Conservation (phyloP, 2,329 filamentous ascomycete species). For the Pseudocercospora fijiensis region DNA sequence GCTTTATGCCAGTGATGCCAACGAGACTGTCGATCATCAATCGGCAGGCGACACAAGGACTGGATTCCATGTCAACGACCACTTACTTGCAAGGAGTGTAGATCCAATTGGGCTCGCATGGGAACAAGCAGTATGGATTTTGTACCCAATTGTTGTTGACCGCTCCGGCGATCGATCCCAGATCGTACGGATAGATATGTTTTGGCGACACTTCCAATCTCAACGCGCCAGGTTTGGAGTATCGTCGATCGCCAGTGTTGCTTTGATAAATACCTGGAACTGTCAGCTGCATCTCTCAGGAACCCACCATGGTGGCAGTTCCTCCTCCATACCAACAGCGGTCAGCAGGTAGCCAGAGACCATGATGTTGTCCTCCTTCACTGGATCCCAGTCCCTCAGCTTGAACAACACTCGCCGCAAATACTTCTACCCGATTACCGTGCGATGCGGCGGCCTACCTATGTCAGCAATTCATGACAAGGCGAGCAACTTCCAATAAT, state of each 20-base stretch:
- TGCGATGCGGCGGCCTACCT: neutral
- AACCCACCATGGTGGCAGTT: neutral
- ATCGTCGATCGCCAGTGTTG: neutral
- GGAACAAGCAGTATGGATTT: neutral
- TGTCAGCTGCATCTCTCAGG: neutral
- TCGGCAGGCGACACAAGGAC: neutral
- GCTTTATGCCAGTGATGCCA: neutral
- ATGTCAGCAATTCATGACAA: neutral
- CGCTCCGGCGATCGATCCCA: neutral
- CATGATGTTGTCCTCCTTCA: neutral
- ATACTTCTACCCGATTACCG: neutral
- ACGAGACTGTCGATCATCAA: neutral
- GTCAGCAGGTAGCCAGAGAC: neutral
- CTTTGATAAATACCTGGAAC: neutral
- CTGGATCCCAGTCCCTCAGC: neutral
- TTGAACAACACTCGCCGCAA: neutral
- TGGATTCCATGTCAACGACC: neutral
- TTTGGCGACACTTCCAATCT: neutral
- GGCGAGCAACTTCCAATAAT: neutral
- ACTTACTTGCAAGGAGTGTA: neutral
- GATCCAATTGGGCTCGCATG: neutral
- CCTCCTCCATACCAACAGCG: neutral
- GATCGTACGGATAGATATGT: neutral
- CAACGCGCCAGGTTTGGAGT: neutral
- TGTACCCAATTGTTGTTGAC: neutral